Evolutionary conservation across 257 asterid genomes (phyloP), one percentile per base, ranked within the genome.

Genomic region (Euphrasia confusa): DNA sequence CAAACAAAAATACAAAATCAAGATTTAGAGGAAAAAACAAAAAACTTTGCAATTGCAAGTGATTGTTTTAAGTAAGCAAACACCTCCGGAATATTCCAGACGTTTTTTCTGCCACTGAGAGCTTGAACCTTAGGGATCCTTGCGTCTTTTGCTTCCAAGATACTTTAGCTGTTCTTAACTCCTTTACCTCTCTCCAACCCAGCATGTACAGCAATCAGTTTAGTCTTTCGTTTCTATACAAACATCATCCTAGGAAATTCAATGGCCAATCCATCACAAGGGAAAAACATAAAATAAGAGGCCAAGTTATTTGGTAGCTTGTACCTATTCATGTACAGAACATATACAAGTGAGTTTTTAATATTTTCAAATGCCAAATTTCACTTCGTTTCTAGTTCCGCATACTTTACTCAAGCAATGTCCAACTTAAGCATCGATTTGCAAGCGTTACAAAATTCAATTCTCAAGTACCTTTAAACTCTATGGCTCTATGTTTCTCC

Each of bases 51-150:
- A 7, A 7, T 49, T 50, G 59, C 24, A 35, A 44, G 48, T 9
- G 3, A 44, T 17, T 59, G 30, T 11, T 12, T 50, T 10, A 30
- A 54, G 50, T 11, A 60, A 58, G 68, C 35, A 71, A 71, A 63
- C 64, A 90, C 96, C 96, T 79, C 72, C 0, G 99, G 99, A 10
- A 86, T 89, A 59, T 89, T 78, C 97, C 95, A 86, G 10, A 89
- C 96, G 32, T 83, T 79, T 77, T 76, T 81, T 72, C 98, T 74
- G 71, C 97, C 97, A 57, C 95, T 78, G 2, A 92, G 95, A 63
- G 95, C 58, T 68, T 78, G 83, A 57, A 92, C 93, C 64, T 92
- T 92, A 15, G 98, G 71, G 48, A 88, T 86, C 63, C 93, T 89
- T 0, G 97, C 81, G 77, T 92, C 95, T 75, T 81, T 92, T 17